Conservation (phyloP, 805 yeast species). For the Zygosaccharomyces rouxii region DNA sequence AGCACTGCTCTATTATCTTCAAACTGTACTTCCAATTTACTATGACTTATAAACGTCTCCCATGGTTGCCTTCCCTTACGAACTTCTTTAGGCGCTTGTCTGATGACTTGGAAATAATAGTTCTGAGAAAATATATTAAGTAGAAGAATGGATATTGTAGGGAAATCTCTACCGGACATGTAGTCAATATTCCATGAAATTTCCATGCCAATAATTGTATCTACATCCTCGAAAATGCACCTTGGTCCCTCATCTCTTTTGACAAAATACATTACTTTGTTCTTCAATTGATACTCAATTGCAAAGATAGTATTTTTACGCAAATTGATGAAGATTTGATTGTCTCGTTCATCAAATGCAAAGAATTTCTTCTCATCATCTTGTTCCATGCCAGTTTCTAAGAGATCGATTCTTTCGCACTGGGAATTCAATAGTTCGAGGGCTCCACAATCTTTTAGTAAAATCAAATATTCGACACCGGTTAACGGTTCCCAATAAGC, state of each 20-base stretch:
- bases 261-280: slow-evolving; percentile 10
- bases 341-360: slow-evolving; percentile 13
- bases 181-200: slow-evolving; percentile 13
- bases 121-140: not conserved
- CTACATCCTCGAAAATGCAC: slow-evolving; percentile 10
- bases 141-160: slow-evolving; percentile 14
- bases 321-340: slow-evolving; percentile 16
- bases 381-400: slow-evolving; percentile 12
- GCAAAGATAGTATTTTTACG: slow-evolving; percentile 10
- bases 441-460: slow-evolving; percentile 21
- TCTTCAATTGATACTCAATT: slow-evolving; percentile 7
- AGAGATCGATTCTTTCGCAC: slow-evolving; percentile 11
- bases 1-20: slow-evolving; percentile 5
- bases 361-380: slow-evolving; percentile 2
- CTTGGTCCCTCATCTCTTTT: slow-evolving; percentile 3
- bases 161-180: slow-evolving; percentile 15
- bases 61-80: slow-evolving; percentile 6
- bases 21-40: not conserved
- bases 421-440: slow-evolving; percentile 14
- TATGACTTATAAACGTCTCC: slow-evolving; percentile 5
- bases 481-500: slow-evolving; percentile 14
- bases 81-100: slow-evolving; percentile 7
- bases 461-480: slow-evolving; percentile 13
- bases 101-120: slow-evolving; percentile 13
- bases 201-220: slow-evolving; percentile 13